Percentiles rank a stretch among this genome's conserved stretches.
phyloP scores from a whole-genome alignment of 768 basidiomycete species.

The Candolleomyces eurysporus region DNA sequence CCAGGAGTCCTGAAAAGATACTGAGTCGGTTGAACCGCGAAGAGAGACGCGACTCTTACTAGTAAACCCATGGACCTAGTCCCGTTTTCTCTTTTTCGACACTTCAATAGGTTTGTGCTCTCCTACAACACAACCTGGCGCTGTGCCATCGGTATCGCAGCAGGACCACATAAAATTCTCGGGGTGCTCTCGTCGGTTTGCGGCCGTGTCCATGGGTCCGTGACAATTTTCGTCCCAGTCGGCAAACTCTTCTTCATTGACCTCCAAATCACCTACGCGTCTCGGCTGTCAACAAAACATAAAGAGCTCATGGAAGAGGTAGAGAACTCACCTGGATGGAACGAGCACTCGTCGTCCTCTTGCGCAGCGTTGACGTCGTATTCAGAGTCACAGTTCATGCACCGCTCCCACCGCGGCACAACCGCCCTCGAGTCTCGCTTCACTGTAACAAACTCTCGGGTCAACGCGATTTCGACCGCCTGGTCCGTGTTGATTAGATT shows the following conservation, averaged over 20 bases:
- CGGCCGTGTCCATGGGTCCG: constrained; percentile 42
- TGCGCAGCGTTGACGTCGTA: constrained; percentile 39
- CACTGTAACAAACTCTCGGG: constrained; percentile 41
- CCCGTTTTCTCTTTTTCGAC: constrained; percentile 9
- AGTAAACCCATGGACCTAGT: neutral
- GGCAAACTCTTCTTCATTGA: constrained; percentile 35
- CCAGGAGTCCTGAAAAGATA: neutral
- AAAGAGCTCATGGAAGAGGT: neutral
- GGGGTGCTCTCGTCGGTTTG: constrained; percentile 39
- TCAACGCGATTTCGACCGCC: constrained; percentile 40
- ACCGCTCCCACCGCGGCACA: constrained; percentile 45
- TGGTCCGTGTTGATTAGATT: constrained; percentile 38
- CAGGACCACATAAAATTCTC: constrained; percentile 53
- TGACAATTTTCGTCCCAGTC: constrained; percentile 50
- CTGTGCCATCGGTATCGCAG: constrained; percentile 38
- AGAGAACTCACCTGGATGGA: constrained; percentile 46
- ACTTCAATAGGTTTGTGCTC: constrained; percentile 23
- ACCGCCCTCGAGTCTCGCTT: constrained; percentile 32
- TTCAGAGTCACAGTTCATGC: constrained; percentile 46
- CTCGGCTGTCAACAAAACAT: neutral
- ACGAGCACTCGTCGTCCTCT: constrained; percentile 41
- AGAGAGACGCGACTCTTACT: neutral
- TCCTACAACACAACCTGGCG: constrained; percentile 39
- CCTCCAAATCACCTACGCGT: constrained; percentile 38
- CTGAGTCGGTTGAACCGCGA: neutral